Conservation (phyloP, 1,284 basidiomycete species). For the Melanopsichium pennsylvanicum region DNA sequence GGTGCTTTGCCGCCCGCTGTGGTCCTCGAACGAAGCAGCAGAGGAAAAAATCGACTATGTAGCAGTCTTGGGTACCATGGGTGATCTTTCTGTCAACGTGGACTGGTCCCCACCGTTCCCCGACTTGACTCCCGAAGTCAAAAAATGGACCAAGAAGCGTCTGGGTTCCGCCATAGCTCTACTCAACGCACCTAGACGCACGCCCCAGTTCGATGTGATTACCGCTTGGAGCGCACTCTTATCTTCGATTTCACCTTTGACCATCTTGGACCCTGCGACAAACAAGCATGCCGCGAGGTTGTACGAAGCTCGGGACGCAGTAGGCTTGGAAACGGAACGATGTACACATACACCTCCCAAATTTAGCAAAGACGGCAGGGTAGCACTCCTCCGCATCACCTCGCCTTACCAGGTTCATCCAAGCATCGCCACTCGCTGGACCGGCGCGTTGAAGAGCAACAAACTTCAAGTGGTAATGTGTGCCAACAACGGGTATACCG, state of each 20-base stretch:
- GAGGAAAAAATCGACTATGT: conserved; percentile 45
- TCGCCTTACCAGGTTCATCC: conserved; percentile 53
- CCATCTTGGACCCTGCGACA: conserved; percentile 32
- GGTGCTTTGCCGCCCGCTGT: conserved; percentile 47
- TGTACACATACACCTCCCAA: conserved; percentile 55
- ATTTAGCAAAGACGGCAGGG: conserved; percentile 50
- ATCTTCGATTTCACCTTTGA: conserved; percentile 25
- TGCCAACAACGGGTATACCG: conserved; percentile 48
- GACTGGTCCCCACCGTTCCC: conserved; percentile 53
- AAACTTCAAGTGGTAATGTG: conserved; percentile 54
- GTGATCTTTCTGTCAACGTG: conserved; percentile 49
- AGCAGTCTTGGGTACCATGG: conserved; percentile 52
- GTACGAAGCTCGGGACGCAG: conserved; percentile 39
- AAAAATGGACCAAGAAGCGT: conserved; percentile 50
- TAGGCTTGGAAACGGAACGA: conserved; percentile 43
- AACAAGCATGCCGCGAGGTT: conserved; percentile 34
- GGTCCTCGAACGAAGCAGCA: conserved; percentile 9
- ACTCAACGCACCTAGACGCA: conserved; percentile 49
- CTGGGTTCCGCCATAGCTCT: conserved; percentile 45
- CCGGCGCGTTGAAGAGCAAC: conserved; percentile 46
- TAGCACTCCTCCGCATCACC: conserved; percentile 48
- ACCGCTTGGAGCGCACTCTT: conserved; percentile 40
- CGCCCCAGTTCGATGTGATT: conserved; percentile 44
- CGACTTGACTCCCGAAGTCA: conserved; percentile 40
- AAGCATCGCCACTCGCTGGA: conserved; percentile 52